Evolutionary conservation across 164 flowering plant species (phyloP), one percentile per base, ranked within the genome.

Genomic region (Dillenia suffruticosa): DNA sequence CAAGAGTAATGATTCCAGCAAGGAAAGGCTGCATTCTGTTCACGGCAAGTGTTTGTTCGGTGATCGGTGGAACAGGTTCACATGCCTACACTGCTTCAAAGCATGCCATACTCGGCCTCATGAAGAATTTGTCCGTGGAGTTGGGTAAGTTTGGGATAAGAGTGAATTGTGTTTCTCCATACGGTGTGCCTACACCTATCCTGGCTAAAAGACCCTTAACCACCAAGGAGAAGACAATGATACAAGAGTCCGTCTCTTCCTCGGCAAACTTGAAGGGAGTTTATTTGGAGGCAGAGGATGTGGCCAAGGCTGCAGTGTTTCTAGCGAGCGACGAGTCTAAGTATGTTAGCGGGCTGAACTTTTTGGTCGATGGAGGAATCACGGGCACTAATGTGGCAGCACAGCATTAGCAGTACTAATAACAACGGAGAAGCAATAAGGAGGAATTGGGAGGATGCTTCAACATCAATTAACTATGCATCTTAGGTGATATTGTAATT

Each of bases 131-230:
- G 52, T 53, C 73, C 2, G 81, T 68, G 11, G 89, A 84, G 59
- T 51, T 82, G 9, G 84, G 86, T 32, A 64, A 65, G 56, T 54
- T 59, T 53, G 86, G 86, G 12, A 77, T 84, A 5, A 63, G 89
- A 11, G 89, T 80, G 24, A 84, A 84, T 45, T 74, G 74, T 49
- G 62, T 82, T 1, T 77, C 86, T 1, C 86, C 83, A 0, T 77
- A 50, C 44, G 77, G 62, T 0, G 66, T 82, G 0, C 63, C 72
- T 5, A 76, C 77, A 11, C 74, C 67, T 2, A 56, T 56, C 40
- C 4, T 32, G 7, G 6, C 40, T 32, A 32, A 32, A 32, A 32
- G 40, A 32, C 40, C 40, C 40, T 5, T 32, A 32, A 64, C 68
- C 13, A 9, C 58, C 13, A 32, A 65, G 48, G 60, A 26, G 2